Evolutionary conservation across 371 early-diverging fungal genomes (phyloP).

Genomic region (Mortierella sp.): DNA sequence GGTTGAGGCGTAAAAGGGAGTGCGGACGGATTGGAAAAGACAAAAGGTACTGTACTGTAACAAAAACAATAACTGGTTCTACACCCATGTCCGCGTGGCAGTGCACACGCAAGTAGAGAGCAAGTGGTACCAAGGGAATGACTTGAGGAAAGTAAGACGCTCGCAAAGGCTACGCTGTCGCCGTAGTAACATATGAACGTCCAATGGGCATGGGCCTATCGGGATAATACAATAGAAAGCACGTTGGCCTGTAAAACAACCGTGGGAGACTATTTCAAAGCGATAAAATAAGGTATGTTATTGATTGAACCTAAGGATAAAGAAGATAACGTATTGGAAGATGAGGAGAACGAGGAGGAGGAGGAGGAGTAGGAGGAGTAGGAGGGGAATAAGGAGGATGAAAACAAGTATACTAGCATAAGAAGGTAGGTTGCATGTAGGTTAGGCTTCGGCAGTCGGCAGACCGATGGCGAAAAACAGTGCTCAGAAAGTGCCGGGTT

Average conservation of each 20-base stretch:
- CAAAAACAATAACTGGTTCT: not conserved
- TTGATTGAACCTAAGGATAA: too few relatives aligned
- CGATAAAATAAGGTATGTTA: not conserved
- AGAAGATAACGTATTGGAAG: too few relatives aligned
- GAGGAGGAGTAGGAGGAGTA: not conserved
- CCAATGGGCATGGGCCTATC: not conserved
- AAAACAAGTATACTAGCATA: not conserved
- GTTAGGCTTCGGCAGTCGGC: not conserved
- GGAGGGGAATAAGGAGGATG: not conserved
- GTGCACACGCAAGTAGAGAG: not conserved
- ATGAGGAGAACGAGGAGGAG: not conserved
- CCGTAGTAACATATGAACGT: not conserved
- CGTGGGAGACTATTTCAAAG: not conserved
- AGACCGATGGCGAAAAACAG: not conserved
- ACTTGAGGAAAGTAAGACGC: not conserved
- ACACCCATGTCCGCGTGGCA: conserved; percentile 4
- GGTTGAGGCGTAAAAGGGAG: not conserved
- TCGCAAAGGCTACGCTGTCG: conserved; percentile 1
- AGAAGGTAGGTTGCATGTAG: not conserved
- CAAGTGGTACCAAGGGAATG: not conserved
- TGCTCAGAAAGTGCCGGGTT: not conserved
- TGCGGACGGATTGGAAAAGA: not conserved
- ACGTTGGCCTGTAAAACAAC: not conserved
- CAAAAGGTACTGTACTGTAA: not conserved
- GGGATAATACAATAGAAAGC: not conserved